Percentiles rank a stretch among this genome's conserved stretches.
phyloP scores from a whole-genome alignment of 1,284 basidiomycete species.

The Cryptococcus sp. region DNA sequence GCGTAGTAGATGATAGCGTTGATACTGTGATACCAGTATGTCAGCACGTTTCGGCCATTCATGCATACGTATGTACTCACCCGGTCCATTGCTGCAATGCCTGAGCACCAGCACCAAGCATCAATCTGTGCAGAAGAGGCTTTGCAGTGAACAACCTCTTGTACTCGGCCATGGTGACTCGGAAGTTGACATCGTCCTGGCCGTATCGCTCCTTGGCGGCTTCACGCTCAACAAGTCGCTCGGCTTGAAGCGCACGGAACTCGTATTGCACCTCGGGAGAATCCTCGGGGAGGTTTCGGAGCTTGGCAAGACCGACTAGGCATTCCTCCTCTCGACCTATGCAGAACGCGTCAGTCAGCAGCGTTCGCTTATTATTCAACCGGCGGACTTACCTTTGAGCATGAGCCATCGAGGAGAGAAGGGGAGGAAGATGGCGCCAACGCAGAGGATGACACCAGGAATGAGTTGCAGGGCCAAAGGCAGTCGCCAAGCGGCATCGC shows the following conservation, averaged over 20 bases:
- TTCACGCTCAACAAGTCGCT: conserved; percentile 71
- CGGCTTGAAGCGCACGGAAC: conserved; percentile 78
- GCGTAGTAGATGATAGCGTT: conserved; percentile 50
- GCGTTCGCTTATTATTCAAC: not conserved
- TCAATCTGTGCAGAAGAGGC: conserved; percentile 44
- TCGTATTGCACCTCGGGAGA: conserved; percentile 71
- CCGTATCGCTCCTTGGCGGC: conserved; percentile 51
- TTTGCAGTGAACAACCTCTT: conserved; percentile 47
- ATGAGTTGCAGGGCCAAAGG: conserved; percentile 74
- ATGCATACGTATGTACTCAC: not conserved
- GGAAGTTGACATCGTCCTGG: conserved; percentile 38
- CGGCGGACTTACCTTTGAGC: conserved; percentile 56
- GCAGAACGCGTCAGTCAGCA: conserved; percentile 29
- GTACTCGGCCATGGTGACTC: conserved; percentile 44
- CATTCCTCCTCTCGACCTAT: conserved; percentile 72
- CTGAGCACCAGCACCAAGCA: conserved; percentile 48
- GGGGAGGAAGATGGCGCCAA: conserved; percentile 54
- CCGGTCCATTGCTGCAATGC: conserved; percentile 52
- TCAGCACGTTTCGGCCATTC: not conserved
- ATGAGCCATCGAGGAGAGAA: conserved; percentile 65
- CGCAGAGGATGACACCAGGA: conserved; percentile 55
- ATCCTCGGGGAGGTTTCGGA: conserved; percentile 62
- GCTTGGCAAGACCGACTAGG: conserved; percentile 63
- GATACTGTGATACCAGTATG: conserved; percentile 18
- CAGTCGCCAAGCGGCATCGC: conserved; percentile 70